phyloP scores from a whole-genome alignment of 768 basidiomycete genomes.

The Boletus rubescentipes region DNA sequence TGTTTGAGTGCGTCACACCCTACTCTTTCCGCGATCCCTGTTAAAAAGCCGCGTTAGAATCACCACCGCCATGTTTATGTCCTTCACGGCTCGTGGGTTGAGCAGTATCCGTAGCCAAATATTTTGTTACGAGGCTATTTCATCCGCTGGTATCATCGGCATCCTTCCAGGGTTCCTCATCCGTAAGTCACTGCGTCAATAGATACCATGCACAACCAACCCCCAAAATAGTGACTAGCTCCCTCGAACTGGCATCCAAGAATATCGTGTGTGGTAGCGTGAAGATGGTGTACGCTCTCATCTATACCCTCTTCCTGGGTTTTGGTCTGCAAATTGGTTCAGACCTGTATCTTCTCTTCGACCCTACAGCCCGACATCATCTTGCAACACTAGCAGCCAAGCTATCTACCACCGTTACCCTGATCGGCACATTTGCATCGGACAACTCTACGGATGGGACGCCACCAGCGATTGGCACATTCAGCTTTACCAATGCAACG shows the following conservation, averaged over 20 bases:
- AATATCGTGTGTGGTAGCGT: slow-evolving; percentile 84
- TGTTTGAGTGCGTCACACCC: slow-evolving; percentile 68
- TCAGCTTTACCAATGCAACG: slow-evolving; percentile 61
- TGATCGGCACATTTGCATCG: slow-evolving; percentile 68
- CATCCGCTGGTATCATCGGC: slow-evolving; percentile 82
- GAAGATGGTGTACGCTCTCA: slow-evolving; percentile 87
- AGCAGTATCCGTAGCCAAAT: slow-evolving; percentile 73
- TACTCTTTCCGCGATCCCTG: not conserved
- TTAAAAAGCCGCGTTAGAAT: slow-evolving; percentile 50
- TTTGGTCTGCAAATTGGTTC: slow-evolving; percentile 85
- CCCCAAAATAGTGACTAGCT: slow-evolving; percentile 62
- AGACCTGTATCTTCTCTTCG: slow-evolving; percentile 74
- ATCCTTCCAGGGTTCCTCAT: slow-evolving; percentile 90
- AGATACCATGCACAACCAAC: slow-evolving; percentile 1
- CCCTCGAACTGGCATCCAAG: slow-evolving; percentile 80
- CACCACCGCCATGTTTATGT: slow-evolving; percentile 77
- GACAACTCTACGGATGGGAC: slow-evolving; percentile 47
- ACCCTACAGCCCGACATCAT: slow-evolving; percentile 50
- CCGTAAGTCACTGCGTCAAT: slow-evolving; percentile 41
- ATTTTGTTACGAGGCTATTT: slow-evolving; percentile 92
- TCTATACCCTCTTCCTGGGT: slow-evolving; percentile 82
- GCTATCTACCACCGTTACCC: slow-evolving; percentile 45
- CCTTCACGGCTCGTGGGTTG: slow-evolving; percentile 77
- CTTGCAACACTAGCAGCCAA: slow-evolving; percentile 54
- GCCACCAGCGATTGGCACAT: slow-evolving; percentile 56